Base-by-base conservation (phyloP, 2,329 filamentous ascomycete species). In the Fusarium sp. region DNA sequence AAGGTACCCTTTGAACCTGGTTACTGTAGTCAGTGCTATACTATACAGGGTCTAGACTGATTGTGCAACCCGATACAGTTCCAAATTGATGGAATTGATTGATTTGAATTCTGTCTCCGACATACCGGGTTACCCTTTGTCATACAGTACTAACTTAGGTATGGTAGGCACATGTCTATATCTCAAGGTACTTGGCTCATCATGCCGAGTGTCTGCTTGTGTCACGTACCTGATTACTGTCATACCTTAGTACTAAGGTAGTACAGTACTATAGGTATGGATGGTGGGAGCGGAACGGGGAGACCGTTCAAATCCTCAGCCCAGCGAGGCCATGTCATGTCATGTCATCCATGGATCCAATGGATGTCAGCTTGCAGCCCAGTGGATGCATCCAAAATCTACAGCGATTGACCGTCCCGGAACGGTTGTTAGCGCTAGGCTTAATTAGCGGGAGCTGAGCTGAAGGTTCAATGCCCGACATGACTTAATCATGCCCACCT, bases 311-410 rank as follows among this genome's bases (percentile, higher is more conserved):
- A 37, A 32, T 20, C 37, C 42, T 69, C 66, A 68, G 66, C 66
- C 66, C 60, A 68, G 66, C 53, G 66, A 69, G 66, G 66, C 66
- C 66, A 69, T 63, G 59, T 23, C 53, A 69, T 63, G 59, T 23
- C 51, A 34, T 37, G 34, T 37, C 34, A 37, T 37, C 11, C 27
- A 28, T 13, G 28, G 28, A 30, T 30, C 28, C 28, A 30, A 30
- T 30, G 28, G 28, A 30, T 13, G 34, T 37, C 34, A 37, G 34
- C 34, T 37, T 37, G 34, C 34, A 37, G 34, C 34, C 34, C 49
- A 51, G 49, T 51, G 49, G 49, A 66, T 69, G 59, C 64, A 68
- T 59, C 54, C 47, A 46, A 55, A 46, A 54, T 46, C 40, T 50
- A 20, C 53, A n/a, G 9, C 28, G 53, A 48, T 34, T 34, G 12